A percentile compares a stretch with the other conserved stretches of the same genome.
Evolutionary conservation across 306 rosid species (phyloP).

Genomic region (Biancaea sappan): DNA sequence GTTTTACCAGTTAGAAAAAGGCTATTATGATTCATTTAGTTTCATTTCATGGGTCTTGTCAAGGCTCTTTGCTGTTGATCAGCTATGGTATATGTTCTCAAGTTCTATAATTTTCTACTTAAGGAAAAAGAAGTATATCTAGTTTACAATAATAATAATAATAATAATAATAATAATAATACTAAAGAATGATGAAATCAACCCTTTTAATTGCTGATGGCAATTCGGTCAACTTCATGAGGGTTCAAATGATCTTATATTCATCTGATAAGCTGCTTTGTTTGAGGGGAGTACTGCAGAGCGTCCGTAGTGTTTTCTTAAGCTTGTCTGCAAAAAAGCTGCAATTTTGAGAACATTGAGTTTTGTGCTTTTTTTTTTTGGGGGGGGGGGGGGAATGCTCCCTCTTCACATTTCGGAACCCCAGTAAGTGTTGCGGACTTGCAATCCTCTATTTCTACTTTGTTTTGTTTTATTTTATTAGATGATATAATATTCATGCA

Average conservation of each 20-base stretch:
- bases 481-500: neutral
- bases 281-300: constrained; percentile 1
- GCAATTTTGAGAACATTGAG: neutral
- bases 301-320: constrained; percentile 7
- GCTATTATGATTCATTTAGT: neutral
- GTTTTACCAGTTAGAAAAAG: neutral
- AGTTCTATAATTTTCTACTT: neutral
- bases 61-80: constrained; percentile 8
- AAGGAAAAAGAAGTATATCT: neutral
- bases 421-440: neutral
- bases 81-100: constrained; percentile 3
- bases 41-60: constrained; percentile 13
- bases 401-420: neutral
- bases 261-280: neutral
- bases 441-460: neutral
- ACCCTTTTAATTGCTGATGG: neutral
- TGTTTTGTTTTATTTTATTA: neutral
- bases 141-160: neutral
- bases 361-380: neutral
- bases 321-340: constrained; percentile 10
- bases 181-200: neutral
- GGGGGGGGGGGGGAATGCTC: neutral
- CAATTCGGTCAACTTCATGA: constrained; percentile 7
- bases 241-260: neutral
- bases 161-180: too few relatives aligned